phyloP scores from a whole-genome alignment of 345 rosid species.

The Angophora floribunda region DNA sequence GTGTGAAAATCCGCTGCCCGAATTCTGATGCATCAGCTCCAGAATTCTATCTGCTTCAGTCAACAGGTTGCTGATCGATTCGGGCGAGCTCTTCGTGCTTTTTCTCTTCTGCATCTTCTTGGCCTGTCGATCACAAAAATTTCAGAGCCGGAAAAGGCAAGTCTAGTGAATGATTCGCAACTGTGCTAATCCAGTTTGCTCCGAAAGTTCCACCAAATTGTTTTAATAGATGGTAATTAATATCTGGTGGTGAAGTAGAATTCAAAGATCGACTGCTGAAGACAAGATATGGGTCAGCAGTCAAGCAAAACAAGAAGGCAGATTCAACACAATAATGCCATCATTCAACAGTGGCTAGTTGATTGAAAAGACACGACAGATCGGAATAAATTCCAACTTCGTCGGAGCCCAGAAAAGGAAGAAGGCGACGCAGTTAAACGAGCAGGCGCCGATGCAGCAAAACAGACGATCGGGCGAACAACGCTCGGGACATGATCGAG shows the following conservation, averaged over 20 bases:
- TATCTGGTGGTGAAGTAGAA: background rate
- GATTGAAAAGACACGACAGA: background rate
- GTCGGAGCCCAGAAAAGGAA: background rate
- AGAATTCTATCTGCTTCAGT: background rate
- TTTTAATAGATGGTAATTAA: background rate
- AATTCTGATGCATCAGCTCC: background rate
- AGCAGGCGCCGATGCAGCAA: background rate
- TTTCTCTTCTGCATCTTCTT: conserved; percentile 16
- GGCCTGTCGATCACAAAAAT: conserved; percentile 7
- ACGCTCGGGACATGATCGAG: background rate
- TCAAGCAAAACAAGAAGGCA: background rate
- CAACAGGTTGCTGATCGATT: background rate
- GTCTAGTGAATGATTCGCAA: background rate
- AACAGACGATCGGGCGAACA: background rate
- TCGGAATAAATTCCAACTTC: background rate
- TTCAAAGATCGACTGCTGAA: background rate
- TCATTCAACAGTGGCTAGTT: background rate
- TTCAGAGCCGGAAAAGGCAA: background rate
- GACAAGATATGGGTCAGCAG: background rate
- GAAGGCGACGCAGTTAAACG: background rate
- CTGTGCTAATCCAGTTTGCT: background rate
- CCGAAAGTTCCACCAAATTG: background rate
- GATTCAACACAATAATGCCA: background rate
- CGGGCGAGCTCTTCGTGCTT: background rate
- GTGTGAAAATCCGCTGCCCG: background rate